Base-by-base conservation (phyloP, 2,329 filamentous ascomycete genomes). In the Sphaerulina vaccinii region DNA sequence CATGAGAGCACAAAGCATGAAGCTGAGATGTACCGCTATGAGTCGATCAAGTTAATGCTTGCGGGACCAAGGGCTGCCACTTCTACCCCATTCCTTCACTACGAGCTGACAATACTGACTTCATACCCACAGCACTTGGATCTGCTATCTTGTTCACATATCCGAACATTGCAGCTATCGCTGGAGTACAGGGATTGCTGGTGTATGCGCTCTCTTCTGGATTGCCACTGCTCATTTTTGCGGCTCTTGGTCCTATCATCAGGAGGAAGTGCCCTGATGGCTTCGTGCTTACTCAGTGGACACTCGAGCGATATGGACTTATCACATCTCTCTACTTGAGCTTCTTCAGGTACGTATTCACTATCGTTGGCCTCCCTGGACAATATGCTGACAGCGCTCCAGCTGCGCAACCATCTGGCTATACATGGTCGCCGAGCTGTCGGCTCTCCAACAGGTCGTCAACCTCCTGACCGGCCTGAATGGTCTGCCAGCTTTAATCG, bases 31-130 rank as follows among this genome's bases (percentile, higher is more conserved):
- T 83, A 93, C 88, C 88, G 88, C 91, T 78, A 87, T 75, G 85
- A 92, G 88, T 92, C 88, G 88, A 93, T 88, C 88, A 93, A 93
- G 88, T 88, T 92, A 93, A 92, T 90, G 86, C 88, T 93, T 93
- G 88, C 88, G 88, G 92, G 88, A 85, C 88, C 92, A 91, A 80
- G 88, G 92, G 88, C 87, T 91, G 88, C 88, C 88, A 87, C 87
- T 89, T 83, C 70, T 65, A 59, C 67, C 65, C 75, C 56, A 52
- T 73, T 74, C 69, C 71, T 70, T 67, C 62, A 65, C 69, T 65
- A 62, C 60, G 63, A 49, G 55, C 56, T 59, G 51, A 49, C 54
- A 51, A 23, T 40, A 54, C 50, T 55, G 40, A 55, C 52, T 49
- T 18, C 23, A 9, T 23, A 18, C 29, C 27, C 27, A 19, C 32